Evolutionary conservation across 1,284 basidiomycete genomes (phyloP).

Genomic region (Flammula alnicola): DNA sequence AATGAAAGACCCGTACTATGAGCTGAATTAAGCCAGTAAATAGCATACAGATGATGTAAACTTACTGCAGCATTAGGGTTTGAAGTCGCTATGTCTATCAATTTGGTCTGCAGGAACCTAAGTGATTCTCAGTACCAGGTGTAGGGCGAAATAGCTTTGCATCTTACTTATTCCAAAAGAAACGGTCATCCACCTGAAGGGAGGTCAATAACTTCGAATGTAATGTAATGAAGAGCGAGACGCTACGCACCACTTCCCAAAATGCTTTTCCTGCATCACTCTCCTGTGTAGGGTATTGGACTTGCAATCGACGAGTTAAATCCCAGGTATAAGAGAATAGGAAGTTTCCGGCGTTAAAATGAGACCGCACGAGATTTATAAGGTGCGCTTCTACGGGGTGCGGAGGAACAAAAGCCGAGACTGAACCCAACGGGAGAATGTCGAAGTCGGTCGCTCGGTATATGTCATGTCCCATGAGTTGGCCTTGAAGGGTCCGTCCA

Average conservation of each 20-base stretch:
- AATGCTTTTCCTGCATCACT: slow-evolving; percentile 58
- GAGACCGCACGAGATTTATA: slow-evolving; percentile 84
- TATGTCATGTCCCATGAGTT: slow-evolving; percentile 84
- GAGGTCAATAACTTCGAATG: slow-evolving; percentile 12
- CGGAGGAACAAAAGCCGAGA: slow-evolving; percentile 68
- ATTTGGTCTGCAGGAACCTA: slow-evolving; percentile 73
- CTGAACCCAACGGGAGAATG: slow-evolving; percentile 82
- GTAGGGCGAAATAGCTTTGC: slow-evolving; percentile 4
- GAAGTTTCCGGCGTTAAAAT: slow-evolving; percentile 81
- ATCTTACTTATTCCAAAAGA: slow-evolving; percentile 95
- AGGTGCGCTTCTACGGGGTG: slow-evolving; percentile 91
- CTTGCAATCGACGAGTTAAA: slow-evolving; percentile 87
- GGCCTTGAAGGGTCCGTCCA: slow-evolving; percentile 78
- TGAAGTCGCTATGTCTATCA: slow-evolving; percentile 65
- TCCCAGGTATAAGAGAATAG: slow-evolving; percentile 95
- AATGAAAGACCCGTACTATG: slow-evolving; percentile 84
- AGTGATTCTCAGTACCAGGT: slow-evolving; percentile 10
- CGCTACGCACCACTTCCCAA: slow-evolving; percentile 70
- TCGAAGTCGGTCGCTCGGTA: slow-evolving; percentile 93
- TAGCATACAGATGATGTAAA: slow-evolving; percentile 13
- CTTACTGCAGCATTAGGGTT: slow-evolving; percentile 66
- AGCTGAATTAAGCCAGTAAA: slow-evolving; percentile 8
- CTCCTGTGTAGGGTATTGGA: slow-evolving; percentile 68
- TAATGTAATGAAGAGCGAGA: slow-evolving; percentile 1
- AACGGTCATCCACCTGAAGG: slow-evolving; percentile 86